Percentiles rank a stretch among this genome's conserved stretches.
Conservation (phyloP, 441 rosid genomes). For the Lepidium campestre region DNA sequence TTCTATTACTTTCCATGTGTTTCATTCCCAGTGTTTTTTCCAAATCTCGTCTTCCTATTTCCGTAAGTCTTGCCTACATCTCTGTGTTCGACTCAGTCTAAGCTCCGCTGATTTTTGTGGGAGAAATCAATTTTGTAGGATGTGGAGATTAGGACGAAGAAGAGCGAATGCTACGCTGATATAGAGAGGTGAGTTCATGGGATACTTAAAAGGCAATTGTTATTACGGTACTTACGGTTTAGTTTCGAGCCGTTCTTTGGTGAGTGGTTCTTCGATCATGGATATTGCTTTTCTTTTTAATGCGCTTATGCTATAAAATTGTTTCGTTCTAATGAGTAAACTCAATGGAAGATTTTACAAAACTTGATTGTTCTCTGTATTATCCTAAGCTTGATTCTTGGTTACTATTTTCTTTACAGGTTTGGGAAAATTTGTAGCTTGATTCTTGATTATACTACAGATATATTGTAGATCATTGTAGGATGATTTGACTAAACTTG, state of each 20-base stretch:
- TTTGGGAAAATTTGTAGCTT: neutral
- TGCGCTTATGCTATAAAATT: neutral
- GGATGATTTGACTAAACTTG: neutral
- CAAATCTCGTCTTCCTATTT: slow-evolving; percentile 63
- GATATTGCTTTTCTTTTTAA: neutral
- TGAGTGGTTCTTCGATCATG: neutral
- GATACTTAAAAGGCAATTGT: neutral
- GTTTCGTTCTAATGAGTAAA: neutral
- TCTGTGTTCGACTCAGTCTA: neutral
- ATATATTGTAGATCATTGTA: neutral
- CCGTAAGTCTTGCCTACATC: slow-evolving; percentile 33
- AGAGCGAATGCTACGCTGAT: slow-evolving; percentile 73
- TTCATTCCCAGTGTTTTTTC: slow-evolving; percentile 36
- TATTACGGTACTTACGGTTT: neutral
- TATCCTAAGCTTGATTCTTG: neutral
- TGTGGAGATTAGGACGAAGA: slow-evolving; percentile 55
- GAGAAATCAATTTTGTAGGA: slow-evolving; percentile 38
- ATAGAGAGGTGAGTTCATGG: slow-evolving; percentile 41
- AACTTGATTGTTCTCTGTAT: neutral
- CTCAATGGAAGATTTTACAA: neutral
- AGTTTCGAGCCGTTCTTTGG: neutral
- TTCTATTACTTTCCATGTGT: slow-evolving; percentile 19
- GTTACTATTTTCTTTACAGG: neutral
- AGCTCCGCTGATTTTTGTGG: neutral
- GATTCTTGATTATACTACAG: neutral